Percentiles rank a stretch among this genome's conserved stretches.
Evolutionary conservation across 306 rosid species (phyloP).

Genomic region (Luffa acutangula): DNA sequence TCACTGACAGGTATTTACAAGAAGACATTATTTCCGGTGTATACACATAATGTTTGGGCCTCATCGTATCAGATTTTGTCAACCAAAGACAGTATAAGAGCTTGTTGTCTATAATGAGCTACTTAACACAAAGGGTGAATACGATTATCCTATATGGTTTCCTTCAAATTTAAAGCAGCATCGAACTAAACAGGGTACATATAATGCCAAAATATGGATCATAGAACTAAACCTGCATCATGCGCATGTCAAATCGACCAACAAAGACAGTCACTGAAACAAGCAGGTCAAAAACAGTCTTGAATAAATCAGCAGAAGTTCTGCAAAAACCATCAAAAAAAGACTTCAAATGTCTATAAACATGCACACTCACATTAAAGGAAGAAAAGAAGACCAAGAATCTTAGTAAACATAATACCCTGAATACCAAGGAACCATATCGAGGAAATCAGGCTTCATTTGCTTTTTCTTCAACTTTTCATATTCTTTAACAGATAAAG

Average conservation of each 20-base stretch:
- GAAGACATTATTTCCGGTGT: background rate
- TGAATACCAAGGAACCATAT: slow-evolving; percentile 99
- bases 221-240: slow-evolving; percentile 80
- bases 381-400: slow-evolving; percentile 5
- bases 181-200: background rate
- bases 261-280: slow-evolving; percentile 96
- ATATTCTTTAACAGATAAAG: slow-evolving; percentile 67
- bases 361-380: background rate
- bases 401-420: slow-evolving; percentile 38
- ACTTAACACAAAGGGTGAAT: background rate
- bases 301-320: slow-evolving; percentile 97
- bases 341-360: slow-evolving; percentile 11
- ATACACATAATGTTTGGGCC: background rate
- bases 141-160: background rate
- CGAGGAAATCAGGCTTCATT: slow-evolving; percentile 86
- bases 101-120: background rate
- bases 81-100: background rate
- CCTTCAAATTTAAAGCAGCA: background rate
- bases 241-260: slow-evolving; percentile 98
- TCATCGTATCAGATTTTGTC: background rate
- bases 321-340: slow-evolving; percentile 39
- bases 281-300: slow-evolving; percentile 92
- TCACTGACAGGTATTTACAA: background rate
- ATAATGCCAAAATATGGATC: background rate
- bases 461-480: slow-evolving; percentile 78